These are phyloP conservation scores for Acanthamoeba polyphaga DNA, from an alignment of 208 protist genomes.

Conservation along the genomic window DNA sequence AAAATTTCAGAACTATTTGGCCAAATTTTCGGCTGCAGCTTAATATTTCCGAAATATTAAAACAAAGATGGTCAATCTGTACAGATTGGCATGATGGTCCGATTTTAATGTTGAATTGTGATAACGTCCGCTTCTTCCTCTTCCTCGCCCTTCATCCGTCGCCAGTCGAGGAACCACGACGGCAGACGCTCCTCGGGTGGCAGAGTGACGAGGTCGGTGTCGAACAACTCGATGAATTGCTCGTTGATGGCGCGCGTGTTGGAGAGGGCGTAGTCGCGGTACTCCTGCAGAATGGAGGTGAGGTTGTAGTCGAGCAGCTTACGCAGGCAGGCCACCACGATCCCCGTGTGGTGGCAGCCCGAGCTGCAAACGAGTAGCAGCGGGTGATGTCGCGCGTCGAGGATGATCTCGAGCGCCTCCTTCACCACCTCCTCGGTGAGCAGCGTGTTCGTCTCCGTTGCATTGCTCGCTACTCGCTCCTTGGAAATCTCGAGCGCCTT, in stretches of 20 bases:
- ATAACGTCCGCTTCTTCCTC: background rate
- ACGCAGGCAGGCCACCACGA: constrained; percentile 97
- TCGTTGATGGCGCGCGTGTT: constrained; percentile 96
- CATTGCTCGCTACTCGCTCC: constrained; percentile 28
- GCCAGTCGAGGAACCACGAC: constrained; percentile 84
- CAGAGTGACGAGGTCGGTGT: constrained; percentile 96
- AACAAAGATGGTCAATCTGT: too few relatives aligned
- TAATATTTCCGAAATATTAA: too few relatives aligned
- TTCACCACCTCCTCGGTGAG: constrained; percentile 91
- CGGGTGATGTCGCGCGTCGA: constrained; percentile 96
- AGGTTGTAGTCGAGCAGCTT: constrained; percentile 98
- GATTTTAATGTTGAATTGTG: too few relatives aligned
- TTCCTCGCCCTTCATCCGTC: constrained; percentile 80
- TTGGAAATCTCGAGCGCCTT: constrained; percentile 83
- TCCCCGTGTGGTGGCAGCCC: constrained; percentile 97
- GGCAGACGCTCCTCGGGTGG: constrained; percentile 82
- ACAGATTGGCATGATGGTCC: too few relatives aligned
- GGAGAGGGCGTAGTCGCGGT: constrained; percentile 83
- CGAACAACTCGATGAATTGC: constrained; percentile 99
- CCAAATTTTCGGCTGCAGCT: too few relatives aligned
- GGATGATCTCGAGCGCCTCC: constrained; percentile 94
- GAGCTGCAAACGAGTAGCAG: constrained; percentile 96
- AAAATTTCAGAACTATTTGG: too few relatives aligned
- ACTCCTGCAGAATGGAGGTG: constrained; percentile 97
- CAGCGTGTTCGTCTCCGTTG: constrained; percentile 73